Base-by-base conservation (phyloP, 2,329 filamentous ascomycete genomes). In the Pezicula neosporulosa region DNA sequence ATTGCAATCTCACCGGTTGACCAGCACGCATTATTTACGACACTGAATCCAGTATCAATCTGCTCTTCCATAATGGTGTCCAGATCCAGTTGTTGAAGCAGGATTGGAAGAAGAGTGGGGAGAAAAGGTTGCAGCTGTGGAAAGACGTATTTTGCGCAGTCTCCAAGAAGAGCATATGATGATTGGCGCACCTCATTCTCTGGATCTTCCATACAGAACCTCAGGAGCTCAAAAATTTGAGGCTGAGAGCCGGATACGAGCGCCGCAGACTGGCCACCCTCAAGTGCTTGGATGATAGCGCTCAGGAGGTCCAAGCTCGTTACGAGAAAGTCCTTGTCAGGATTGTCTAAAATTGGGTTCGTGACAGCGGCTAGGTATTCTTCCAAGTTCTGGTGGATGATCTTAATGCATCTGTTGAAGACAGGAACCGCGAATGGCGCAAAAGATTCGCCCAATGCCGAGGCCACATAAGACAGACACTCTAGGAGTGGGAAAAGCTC, bases 11-110 rank as follows among this genome's bases (percentile, higher is more conserved):
- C 94, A 39, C 94, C 94, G 21, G 85, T 86, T 6, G 92, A 95
- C 94, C 94, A 99, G 73, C 93, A 97, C 19, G 94, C 93, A 66
- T 99, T 99, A 78, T 97, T 99, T 53, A 97, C 85, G 28, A 97
- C 92, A 54, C 91, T 90, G 68, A 96, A 97, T 13, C 85, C 86
- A 16, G 83, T 87, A 57, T 96, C 90, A 44, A 90, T 84, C 54
- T 91, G 88, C 60, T 95, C 90, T 54, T 92, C 87, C 16, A 83
- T 71, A 47, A 91, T 81, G 50, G 78, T 78, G 55, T 91, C 87
- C 59, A 96, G 76, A 59, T 97, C 92, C 27, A 99, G 82, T 67
- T 97, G 92, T 62, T 85, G 83, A 57, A 97, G 81, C n/a, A 97
- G 74, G 45, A 93, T 84, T 1, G 90, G 88, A 66, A 97, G 74